These are phyloP conservation scores for Gonium pectorale DNA, from an alignment of 139 green algal genomes.

Conservation along the genomic window DNA sequence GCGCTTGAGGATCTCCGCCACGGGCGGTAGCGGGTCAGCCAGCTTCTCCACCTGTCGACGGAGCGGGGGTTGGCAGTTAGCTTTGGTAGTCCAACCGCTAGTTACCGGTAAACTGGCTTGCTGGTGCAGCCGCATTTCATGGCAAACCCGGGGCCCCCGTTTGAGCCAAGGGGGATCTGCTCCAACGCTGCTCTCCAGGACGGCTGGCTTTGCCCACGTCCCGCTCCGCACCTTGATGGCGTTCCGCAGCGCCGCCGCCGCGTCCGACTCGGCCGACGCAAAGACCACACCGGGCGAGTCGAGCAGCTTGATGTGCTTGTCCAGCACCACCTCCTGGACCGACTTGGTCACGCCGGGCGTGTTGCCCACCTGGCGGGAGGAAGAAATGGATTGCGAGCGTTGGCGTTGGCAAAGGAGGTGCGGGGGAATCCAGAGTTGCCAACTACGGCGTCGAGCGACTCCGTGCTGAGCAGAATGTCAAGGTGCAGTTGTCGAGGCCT, in stretches of 20 bases:
- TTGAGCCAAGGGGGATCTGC: too few relatives aligned
- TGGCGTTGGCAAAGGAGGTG: background rate
- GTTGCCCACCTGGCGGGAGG: slow-evolving; percentile 78
- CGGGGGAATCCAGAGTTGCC: too few relatives aligned
- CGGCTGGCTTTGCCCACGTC: too few relatives aligned
- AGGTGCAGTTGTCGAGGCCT: too few relatives aligned
- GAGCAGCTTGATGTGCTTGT: slow-evolving; percentile 95
- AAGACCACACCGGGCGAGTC: slow-evolving; percentile 94
- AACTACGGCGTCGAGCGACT: too few relatives aligned
- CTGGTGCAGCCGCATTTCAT: too few relatives aligned
- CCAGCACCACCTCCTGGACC: slow-evolving; percentile 94
- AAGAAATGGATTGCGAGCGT: background rate
- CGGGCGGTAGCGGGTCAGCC: slow-evolving; percentile 75
- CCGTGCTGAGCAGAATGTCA: too few relatives aligned
- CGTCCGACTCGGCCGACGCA: slow-evolving; percentile 67
- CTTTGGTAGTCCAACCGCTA: too few relatives aligned
- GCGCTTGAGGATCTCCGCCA: slow-evolving; percentile 88
- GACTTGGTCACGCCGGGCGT: slow-evolving; percentile 88
- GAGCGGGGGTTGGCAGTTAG: background rate
- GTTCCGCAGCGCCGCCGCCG: slow-evolving; percentile 87
- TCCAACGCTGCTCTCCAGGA: too few relatives aligned
- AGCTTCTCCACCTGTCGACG: slow-evolving; percentile 83
- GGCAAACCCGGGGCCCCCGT: too few relatives aligned
- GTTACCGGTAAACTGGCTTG: too few relatives aligned
- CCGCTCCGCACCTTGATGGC: slow-evolving; percentile 79